Base-by-base conservation (phyloP, 495 filamentous ascomycete species). In the Acidomyces sp. region DNA sequence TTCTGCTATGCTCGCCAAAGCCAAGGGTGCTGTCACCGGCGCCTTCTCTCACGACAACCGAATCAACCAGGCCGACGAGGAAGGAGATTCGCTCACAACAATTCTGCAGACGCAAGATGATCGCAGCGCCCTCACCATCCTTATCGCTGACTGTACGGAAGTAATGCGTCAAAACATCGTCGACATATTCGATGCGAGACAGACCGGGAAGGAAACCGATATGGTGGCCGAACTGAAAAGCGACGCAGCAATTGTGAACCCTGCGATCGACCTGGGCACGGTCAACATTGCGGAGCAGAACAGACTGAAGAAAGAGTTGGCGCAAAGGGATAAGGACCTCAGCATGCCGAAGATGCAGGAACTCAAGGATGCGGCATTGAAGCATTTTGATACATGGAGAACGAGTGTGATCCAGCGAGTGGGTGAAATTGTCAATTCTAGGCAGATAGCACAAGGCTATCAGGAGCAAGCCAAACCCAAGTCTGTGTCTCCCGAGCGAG, bases 301-400 rank as follows among this genome's bases (percentile, higher is more conserved):
- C 37, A 56, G 39, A 47, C 41, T 33, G 39, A 54, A 45, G 48
- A 52, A 40, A 39, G 46, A 53, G 30, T 20, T 43, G 27, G 37
- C 53, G 34, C 49, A 52, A 44, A 36, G 55, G 5, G 44, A 51
- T 34, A 58, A 57, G 34, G 59, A 62, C 26, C 43, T 62, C 12
- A 49, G 48, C 11, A 33, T 40, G 0, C 45, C 45, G n/a, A 51
- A 56, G 13, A 44, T 55, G 21, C 56, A 53, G 42, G 56, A 58
- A 29, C 39, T 61, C 24, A 57, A 58, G 64, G 67, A 37, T 52
- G 65, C 21, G 34, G 60, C 59, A 2, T 55, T 82, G 24, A 54
- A 63, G 0, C 67, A 66, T 51, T 80, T 78, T 50, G 77, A 82
- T 38, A 67, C 72, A 25, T 84, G 79, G 79, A 61, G 72, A 40